phyloP scores from a whole-genome alignment of 768 basidiomycete species.

The Dioszegia crocea region DNA sequence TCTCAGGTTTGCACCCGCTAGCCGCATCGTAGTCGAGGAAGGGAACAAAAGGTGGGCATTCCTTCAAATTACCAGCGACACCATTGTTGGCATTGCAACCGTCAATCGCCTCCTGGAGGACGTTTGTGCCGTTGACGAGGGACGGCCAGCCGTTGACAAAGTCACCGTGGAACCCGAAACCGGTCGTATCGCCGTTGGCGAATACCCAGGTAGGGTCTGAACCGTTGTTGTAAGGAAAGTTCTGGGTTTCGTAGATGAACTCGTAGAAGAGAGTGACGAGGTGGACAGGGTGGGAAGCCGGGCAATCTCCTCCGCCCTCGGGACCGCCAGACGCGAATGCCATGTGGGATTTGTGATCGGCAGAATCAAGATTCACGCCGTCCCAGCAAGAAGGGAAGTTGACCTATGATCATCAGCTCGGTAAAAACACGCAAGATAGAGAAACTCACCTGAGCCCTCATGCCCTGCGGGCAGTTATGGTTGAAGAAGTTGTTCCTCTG shows the following conservation, averaged over 20 bases:
- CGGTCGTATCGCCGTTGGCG: constrained; percentile 49
- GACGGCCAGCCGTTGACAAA: constrained; percentile 49
- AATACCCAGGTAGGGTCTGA: constrained; percentile 41
- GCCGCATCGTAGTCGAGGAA: constrained; percentile 39
- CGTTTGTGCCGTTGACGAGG: constrained; percentile 43
- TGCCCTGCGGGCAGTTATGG: constrained; percentile 49
- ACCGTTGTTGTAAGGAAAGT: constrained; percentile 48
- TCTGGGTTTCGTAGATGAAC: constrained; percentile 46
- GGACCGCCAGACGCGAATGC: constrained; percentile 47
- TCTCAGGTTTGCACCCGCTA: constrained; percentile 39
- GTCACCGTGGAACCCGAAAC: constrained; percentile 48
- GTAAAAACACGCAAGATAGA: background rate
- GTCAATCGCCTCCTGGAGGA: constrained; percentile 49
- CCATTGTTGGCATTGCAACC: constrained; percentile 43
- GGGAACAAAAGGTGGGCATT: constrained; percentile 49
- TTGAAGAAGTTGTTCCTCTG: constrained; percentile 49
- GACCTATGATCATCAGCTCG: constrained; percentile 19
- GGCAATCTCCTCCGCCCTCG: constrained; percentile 46
- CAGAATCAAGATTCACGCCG: constrained; percentile 49
- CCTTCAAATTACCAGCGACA: constrained; percentile 40
- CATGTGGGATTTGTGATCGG: constrained; percentile 50
- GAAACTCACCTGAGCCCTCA: constrained; percentile 44
- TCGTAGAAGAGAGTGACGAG: constrained; percentile 51
- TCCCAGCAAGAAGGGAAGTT: constrained; percentile 52
- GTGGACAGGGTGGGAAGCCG: constrained; percentile 46